Conservation (phyloP, 148 eudicot species). For the Polygonum aviculare region DNA sequence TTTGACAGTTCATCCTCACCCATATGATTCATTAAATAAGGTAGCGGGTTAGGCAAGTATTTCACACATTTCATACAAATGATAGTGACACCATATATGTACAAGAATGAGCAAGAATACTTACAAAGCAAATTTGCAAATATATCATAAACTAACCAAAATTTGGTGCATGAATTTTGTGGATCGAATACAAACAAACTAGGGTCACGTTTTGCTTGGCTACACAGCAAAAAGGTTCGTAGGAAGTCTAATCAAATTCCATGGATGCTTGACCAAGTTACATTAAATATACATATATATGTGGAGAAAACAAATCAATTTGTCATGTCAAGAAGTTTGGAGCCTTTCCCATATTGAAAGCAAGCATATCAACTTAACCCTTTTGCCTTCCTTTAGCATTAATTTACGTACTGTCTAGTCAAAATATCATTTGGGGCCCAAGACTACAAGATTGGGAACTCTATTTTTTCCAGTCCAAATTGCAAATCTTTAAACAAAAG, state of each 20-base stretch:
- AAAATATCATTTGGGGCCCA: not conserved
- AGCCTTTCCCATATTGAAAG: not conserved
- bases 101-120: not conserved
- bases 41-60: constrained; percentile 1
- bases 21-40: not conserved
- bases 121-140: not conserved
- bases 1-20: not conserved
- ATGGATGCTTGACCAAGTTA: not conserved
- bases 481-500: too few species aligned
- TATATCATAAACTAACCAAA: not conserved
- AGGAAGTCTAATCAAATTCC: not conserved
- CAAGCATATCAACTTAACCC: not conserved
- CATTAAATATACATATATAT: not conserved
- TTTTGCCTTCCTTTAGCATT: not conserved
- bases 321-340: not conserved
- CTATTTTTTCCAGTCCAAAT: not conserved
- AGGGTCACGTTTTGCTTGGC: constrained; percentile 1
- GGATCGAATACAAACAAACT: not conserved
- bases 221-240: not conserved
- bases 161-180: not conserved
- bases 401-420: not conserved
- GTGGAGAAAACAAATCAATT: not conserved
- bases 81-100: not conserved
- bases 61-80: not conserved
- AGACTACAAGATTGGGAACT: not conserved